Evolutionary conservation across 1,284 basidiomycete genomes (phyloP), one percentile per base, ranked within the genome.

Genomic region (Apiotrichum brassicae): DNA sequence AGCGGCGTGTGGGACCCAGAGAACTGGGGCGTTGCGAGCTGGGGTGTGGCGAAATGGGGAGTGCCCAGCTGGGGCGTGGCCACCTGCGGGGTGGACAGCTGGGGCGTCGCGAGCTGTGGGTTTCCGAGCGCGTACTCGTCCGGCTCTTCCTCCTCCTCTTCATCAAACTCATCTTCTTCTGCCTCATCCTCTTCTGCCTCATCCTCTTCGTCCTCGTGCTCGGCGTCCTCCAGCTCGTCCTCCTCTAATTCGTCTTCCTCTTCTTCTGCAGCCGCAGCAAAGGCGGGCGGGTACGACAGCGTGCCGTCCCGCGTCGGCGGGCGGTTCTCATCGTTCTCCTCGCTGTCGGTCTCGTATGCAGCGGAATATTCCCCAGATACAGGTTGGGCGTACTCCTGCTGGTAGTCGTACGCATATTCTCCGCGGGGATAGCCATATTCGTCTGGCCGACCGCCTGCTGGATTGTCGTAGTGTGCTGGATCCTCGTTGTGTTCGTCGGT

Each of bases 121-220:
- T 40, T 22, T 9, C 13, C 41, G 16, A 37, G 41, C 20, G 48
- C 40, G 30, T 43, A 37, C 26, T 26, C 30, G 18, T 34, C 30
- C 40, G 23, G 35, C 14, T 44, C 37, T n/a, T 38, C 26, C 22
- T 44, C 49, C 19, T 51, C 42, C n/a, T 35, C 25, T 34, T 38
- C 43, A 16, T 19, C 25, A 24, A 20, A 8, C 34, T 23, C 20
- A 3, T 18, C 19, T 18, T 34, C 41, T 7, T 41, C 38, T 23
- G 45, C 34, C 25, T 42, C 44, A n/a, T 39, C 35, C 8, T 45
- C 48, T 14, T 46, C 48, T 9, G 46, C 51, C 23, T 49, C 47
- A 13, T 41, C 24, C 3, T 48, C 46, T n/a, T 20, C 24, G 8
- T 40, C 40, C 20, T 41, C 9, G 3, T 9, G 28, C 38, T 25